phyloP scores from a whole-genome alignment of 805 yeast genomes.

The Candida chilensis region DNA sequence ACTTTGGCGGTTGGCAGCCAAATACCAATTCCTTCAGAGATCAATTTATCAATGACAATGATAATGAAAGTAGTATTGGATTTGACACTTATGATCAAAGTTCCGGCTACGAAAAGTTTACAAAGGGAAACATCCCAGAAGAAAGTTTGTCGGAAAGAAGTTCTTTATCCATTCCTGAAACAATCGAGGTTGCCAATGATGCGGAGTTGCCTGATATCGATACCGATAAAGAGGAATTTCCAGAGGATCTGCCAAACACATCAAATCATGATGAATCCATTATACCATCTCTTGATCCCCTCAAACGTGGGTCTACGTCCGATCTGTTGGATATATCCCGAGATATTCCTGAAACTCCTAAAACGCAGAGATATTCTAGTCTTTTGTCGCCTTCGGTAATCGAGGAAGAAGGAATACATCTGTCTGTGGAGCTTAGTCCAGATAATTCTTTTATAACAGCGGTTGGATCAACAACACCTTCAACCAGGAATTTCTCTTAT shows the following conservation, averaged over 20 bases:
- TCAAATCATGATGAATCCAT: neutral
- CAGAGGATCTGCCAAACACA: too few relatives aligned
- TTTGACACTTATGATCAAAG: neutral
- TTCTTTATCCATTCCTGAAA: conserved; percentile 26
- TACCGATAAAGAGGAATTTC: neutral
- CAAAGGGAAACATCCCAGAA: conserved; percentile 13
- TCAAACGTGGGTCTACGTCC: too few relatives aligned
- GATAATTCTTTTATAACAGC: neutral
- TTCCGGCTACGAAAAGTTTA: conserved; percentile 19
- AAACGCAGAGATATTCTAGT: conserved; percentile 14
- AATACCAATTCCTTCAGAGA: conserved; percentile 27
- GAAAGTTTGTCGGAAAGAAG: conserved; percentile 12
- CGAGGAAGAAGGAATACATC: too few relatives aligned
- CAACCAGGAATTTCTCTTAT: neutral
- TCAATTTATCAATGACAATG: conserved; percentile 29
- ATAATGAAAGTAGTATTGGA: conserved; percentile 15
- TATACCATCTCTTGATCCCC: neutral
- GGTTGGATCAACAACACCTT: neutral
- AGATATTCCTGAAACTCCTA: too few relatives aligned
- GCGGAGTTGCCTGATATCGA: conserved; percentile 1
- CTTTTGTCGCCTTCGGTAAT: too few relatives aligned
- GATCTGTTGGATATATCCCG: too few relatives aligned
- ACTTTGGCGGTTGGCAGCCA: conserved; percentile 32
- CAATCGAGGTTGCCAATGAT: conserved; percentile 23
- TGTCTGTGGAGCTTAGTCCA: conserved; percentile 1